phyloP scores from a whole-genome alignment of 768 basidiomycete genomes.

The Tricholoma furcatifolium region DNA sequence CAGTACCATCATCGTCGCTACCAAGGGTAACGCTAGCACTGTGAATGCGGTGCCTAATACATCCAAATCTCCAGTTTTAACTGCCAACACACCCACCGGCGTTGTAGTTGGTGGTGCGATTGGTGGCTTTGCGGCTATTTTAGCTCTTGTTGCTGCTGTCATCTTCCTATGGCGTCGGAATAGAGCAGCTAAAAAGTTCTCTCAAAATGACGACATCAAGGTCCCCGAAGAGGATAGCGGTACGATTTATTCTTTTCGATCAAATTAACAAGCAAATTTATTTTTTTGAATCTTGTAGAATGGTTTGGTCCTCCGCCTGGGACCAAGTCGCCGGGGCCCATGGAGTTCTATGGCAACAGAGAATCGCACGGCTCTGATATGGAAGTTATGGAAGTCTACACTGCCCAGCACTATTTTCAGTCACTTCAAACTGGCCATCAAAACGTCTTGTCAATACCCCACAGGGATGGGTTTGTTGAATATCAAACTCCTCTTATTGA shows the following conservation, averaged over 20 bases:
- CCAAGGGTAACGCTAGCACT: neutral
- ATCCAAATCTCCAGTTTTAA: neutral
- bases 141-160: neutral
- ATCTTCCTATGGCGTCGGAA: constrained; percentile 2
- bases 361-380: neutral
- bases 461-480: neutral
- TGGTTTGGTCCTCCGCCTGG: constrained; percentile 8
- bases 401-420: neutral
- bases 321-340: constrained; percentile 5
- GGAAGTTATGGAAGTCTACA: too few relatives aligned
- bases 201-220: neutral
- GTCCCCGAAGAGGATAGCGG: neutral
- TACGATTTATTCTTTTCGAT: neutral
- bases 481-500: neutral
- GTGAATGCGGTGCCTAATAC: neutral
- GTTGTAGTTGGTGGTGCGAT: constrained; percentile 2
- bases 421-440: neutral
- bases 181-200: neutral
- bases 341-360: constrained; percentile 2
- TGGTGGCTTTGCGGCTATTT: neutral
- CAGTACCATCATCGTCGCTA: neutral
- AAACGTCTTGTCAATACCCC: neutral
- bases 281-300: neutral
- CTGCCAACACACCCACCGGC: neutral
- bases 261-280: neutral